These are phyloP conservation scores for Exsudoporus frostii DNA, from an alignment of 768 basidiomycete genomes.

Conservation along the genomic window DNA sequence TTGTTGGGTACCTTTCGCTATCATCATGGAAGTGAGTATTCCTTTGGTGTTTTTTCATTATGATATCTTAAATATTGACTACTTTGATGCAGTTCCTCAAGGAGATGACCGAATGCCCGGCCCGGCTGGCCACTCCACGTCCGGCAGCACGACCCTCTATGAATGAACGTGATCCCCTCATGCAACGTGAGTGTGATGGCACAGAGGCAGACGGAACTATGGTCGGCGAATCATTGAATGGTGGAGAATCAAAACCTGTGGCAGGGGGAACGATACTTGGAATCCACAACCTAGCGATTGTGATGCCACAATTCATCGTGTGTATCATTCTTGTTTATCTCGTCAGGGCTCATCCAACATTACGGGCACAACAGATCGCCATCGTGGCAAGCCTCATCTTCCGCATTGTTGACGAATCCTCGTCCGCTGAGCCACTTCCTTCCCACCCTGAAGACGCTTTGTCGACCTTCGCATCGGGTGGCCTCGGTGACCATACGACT, in stretches of 20 bases:
- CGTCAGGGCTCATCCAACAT: not conserved
- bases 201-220: conserved; percentile 43
- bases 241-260: conserved; percentile 42
- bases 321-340: conserved; percentile 29
- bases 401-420: conserved; percentile 63
- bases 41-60: conserved; percentile 34
- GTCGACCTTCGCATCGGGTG: conserved; percentile 1
- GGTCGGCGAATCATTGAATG: conserved; percentile 26
- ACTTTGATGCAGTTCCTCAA: conserved; percentile 56
- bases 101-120: conserved; percentile 50
- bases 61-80: not conserved
- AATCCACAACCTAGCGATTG: conserved; percentile 93
- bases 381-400: conserved; percentile 86
- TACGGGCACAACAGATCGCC: conserved; percentile 58
- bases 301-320: conserved; percentile 92
- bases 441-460: conserved; percentile 35
- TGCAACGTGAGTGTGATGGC: conserved; percentile 45
- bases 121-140: conserved; percentile 12
- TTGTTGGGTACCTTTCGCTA: conserved; percentile 97
- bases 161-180: conserved; percentile 48
- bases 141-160: conserved; percentile 32
- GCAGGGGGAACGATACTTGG: conserved; percentile 92
- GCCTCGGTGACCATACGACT: conserved; percentile 45
- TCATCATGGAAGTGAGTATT: conserved; percentile 89
- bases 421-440: conserved; percentile 7